Percentiles rank a stretch among this genome's conserved stretches.
Conservation (phyloP, 768 basidiomycete genomes). For the Clavulina sp. region DNA sequence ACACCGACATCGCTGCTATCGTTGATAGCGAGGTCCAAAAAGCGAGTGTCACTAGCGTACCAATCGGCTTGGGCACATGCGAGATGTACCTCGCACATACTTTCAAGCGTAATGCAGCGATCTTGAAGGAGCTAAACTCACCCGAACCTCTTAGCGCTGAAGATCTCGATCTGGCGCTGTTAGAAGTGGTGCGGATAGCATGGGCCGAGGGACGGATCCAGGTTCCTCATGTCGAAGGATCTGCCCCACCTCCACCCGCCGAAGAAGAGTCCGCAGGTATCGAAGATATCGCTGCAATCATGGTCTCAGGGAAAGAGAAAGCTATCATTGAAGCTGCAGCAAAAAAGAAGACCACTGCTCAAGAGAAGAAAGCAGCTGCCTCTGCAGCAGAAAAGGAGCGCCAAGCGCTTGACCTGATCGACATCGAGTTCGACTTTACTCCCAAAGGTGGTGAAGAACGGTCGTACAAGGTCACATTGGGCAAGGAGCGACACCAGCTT, state of each 20-base stretch:
- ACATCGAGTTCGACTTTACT: slow-evolving; percentile 36
- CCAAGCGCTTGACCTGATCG: slow-evolving; percentile 66
- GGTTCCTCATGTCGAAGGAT: slow-evolving; percentile 49
- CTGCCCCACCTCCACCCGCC: slow-evolving; percentile 17
- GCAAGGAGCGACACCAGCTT: slow-evolving; percentile 78
- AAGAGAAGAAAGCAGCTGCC: slow-evolving; percentile 35
- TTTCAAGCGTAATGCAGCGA: slow-evolving; percentile 43
- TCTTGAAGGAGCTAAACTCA: slow-evolving; percentile 41
- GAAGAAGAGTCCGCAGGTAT: slow-evolving; percentile 62
- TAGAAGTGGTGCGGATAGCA: slow-evolving; percentile 47
- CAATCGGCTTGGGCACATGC: slow-evolving; percentile 27
- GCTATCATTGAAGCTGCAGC: slow-evolving; percentile 74
- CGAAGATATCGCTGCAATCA: slow-evolving; percentile 76
- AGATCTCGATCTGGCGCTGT: slow-evolving; percentile 31
- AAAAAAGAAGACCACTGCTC: slow-evolving; percentile 34
- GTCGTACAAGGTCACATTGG: slow-evolving; percentile 41
- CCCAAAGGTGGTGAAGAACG: slow-evolving; percentile 18
- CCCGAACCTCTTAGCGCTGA: slow-evolving; percentile 29
- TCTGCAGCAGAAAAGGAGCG: slow-evolving; percentile 67
- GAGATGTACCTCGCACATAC: slow-evolving; percentile 58
- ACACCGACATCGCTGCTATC: slow-evolving; percentile 62
- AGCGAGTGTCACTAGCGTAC: slow-evolving; percentile 1
- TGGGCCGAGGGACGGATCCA: slow-evolving; percentile 50
- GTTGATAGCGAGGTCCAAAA: slow-evolving; percentile 52
- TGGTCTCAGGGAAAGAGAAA: slow-evolving; percentile 82